These are phyloP conservation scores for Tricholoma bakamatsutake DNA, from an alignment of 768 basidiomycete species.

Conservation along the genomic window DNA sequence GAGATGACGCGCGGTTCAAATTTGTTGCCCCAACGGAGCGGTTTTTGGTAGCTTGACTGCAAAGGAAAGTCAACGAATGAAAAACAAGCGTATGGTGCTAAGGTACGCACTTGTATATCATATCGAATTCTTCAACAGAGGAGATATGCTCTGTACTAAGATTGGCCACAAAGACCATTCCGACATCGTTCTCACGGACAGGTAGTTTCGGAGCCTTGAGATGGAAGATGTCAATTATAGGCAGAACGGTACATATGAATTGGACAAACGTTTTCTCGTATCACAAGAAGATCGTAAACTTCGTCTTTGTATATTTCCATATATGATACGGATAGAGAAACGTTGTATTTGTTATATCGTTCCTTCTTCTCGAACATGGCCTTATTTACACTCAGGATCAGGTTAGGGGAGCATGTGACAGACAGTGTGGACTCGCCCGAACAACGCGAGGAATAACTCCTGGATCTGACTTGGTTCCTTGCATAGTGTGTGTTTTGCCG, in stretches of 20 bases:
- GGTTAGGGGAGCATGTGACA: background rate
- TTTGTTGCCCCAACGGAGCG: conserved; percentile 86
- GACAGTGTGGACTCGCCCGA: conserved; percentile 35
- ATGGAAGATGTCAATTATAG: conserved; percentile 1
- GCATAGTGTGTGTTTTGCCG: conserved; percentile 93
- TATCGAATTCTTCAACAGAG: conserved; percentile 38
- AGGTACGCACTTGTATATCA: conserved; percentile 36
- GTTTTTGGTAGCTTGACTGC: conserved; percentile 63
- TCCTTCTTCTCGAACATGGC: conserved; percentile 51
- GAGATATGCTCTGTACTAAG: conserved; percentile 36
- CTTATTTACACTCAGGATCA: conserved; percentile 24
- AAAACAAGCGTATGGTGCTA: too few relatives aligned
- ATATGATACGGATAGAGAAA: conserved; percentile 59
- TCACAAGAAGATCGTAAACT: conserved; percentile 79
- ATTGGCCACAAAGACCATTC: conserved; percentile 51
- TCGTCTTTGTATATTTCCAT: conserved; percentile 94
- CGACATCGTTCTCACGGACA: conserved; percentile 47
- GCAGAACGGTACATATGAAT: background rate
- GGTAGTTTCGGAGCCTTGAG: conserved; percentile 44
- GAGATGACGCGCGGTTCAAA: conserved; percentile 78
- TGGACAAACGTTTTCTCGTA: conserved; percentile 54
- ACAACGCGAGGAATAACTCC: conserved; percentile 84
- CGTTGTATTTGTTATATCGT: conserved; percentile 31
- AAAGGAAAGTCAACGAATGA: background rate
- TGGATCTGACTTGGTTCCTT: conserved; percentile 66